These are phyloP conservation scores for Syzygium jambos DNA, from an alignment of 345 rosid genomes.

Conservation along the genomic window DNA sequence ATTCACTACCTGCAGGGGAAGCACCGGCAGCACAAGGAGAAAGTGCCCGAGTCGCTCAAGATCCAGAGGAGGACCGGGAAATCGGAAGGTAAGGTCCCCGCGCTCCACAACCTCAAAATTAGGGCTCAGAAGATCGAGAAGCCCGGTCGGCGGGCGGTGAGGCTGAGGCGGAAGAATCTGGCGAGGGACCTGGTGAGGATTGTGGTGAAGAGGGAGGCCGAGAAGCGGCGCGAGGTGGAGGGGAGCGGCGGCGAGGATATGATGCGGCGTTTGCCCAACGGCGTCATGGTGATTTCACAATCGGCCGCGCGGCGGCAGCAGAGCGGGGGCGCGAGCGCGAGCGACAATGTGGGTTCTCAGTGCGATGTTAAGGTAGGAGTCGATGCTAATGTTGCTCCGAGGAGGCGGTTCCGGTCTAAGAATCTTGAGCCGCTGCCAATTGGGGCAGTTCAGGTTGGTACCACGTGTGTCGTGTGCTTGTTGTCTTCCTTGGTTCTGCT, in stretches of 20 bases:
- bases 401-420: slow-evolving; percentile 73
- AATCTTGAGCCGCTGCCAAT: slow-evolving; percentile 70
- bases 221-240: slow-evolving; percentile 47
- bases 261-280: slow-evolving; percentile 78
- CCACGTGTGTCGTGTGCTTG: not conserved
- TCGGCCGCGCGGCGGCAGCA: slow-evolving; percentile 35
- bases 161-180: slow-evolving; percentile 56
- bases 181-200: slow-evolving; percentile 69
- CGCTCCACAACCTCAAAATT: slow-evolving; percentile 13
- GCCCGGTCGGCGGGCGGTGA: slow-evolving; percentile 43
- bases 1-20: slow-evolving; percentile 60
- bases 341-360: slow-evolving; percentile 38
- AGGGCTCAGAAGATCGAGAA: slow-evolving; percentile 43
- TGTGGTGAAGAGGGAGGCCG: slow-evolving; percentile 73
- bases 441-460: slow-evolving; percentile 23
- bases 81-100: not conserved
- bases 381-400: slow-evolving; percentile 23
- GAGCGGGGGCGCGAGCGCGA: slow-evolving; percentile 5
- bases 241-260: slow-evolving; percentile 46
- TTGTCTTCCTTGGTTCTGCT: not conserved
- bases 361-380: slow-evolving; percentile 62
- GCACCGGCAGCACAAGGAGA: slow-evolving; percentile 46
- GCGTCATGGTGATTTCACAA: slow-evolving; percentile 65
- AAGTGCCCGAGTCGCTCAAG: slow-evolving; percentile 55
- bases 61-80: slow-evolving; percentile 35